Base-by-base conservation (phyloP, 495 filamentous ascomycete genomes). In the Neurospora sublineolata region DNA sequence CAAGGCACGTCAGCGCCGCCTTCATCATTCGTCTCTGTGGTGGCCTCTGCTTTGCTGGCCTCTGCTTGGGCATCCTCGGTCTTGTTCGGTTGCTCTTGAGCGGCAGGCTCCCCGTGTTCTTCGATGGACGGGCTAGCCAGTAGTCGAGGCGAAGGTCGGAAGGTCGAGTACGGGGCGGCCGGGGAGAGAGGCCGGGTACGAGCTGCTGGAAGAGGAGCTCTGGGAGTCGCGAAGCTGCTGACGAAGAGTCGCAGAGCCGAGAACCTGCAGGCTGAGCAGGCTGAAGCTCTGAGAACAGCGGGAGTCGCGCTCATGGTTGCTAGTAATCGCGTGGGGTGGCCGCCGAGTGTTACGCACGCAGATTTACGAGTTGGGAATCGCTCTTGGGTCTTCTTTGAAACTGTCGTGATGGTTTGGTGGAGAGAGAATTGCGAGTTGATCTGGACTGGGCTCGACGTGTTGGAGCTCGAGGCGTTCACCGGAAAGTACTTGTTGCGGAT, bases 1-100 rank as follows among this genome's bases (percentile, higher is more conserved):
- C 95, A 99, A 7, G 94, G 94, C 2, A 74, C 76, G 9, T 78
- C 77, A 9, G 71, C 67, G 36, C 30, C 67, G 38, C 16, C 12
- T 37, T 30, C 23, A n/a, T 37, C 38, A 30, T 8, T 70, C 14
- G 52, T 60, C 52, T 60, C 52, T 27, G 52, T 27, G 27, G 11
- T 30, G 27, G 52, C 11, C 44, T 52, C 44, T 42, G 41, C 41
- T 42, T 42, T 42, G 41, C 18, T n/a, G 18, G 44, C 44, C 14
- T 27, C 27, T 60, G 27, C 52, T 27, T 60, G 52, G 2, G 7
- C 27, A 60, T 60, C 12, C 52, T 60, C 27, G 14, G 23, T 60
- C 52, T 60, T 30, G 23, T 60, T 60, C 23, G 52, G 52, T 18
- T 60, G 52, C 27, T 33, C 23, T 60, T 60, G 52, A 3, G 23